Evolutionary conservation across 306 rosid species (phyloP), one percentile per base, ranked within the genome.

Genomic region (Bauhinia variegata): DNA sequence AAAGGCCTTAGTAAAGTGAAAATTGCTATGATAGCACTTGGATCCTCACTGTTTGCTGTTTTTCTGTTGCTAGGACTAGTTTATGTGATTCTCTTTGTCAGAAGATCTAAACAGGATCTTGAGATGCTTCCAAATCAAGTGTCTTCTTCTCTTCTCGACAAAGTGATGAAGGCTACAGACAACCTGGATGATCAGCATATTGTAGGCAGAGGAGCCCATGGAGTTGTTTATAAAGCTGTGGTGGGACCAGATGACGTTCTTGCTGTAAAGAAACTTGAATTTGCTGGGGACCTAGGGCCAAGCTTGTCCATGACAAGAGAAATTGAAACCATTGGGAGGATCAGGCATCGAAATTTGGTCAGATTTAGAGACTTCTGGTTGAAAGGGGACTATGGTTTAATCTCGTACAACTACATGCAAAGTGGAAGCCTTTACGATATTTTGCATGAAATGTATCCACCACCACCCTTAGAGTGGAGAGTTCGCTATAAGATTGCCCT

Each of bases 401-500:
- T 87, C 55, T 46, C 79, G 76, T 87, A 84, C 15, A 19, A 2
- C 15, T 78, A 73, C 76, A 73, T 83, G 88, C 55, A 75, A 49
- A 83, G 83, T 78, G 88, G 91, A 36, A 83, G 88, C 77, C 88
- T 86, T 39, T 78, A 84, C 62, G 92, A 87, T 75, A 77, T 72
- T n/a, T 48, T 83, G 44, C 87, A 81, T 63, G 83, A 65, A 65
- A 71, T 42, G 33, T 47, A 54, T 61, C 84, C 87, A 6, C 78
- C 54, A 54, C 70, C 18, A 11, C 46, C 50, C 51, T 79, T 87
- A 13, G 66, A 60, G 39, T 87, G 92, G 92, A 49, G 57, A 9
- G 70, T 74, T 30, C 87, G 92, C 28, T 66, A 84, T 56, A 79
- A 77, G 54, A 79, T 86, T 33, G 87, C 89, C 10, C 14, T 75